A percentile compares a stretch with the other conserved stretches of the same genome.
Evolutionary conservation across 2,329 filamentous ascomycete species (phyloP).

Genomic region (Coniochaeta sp.): DNA sequence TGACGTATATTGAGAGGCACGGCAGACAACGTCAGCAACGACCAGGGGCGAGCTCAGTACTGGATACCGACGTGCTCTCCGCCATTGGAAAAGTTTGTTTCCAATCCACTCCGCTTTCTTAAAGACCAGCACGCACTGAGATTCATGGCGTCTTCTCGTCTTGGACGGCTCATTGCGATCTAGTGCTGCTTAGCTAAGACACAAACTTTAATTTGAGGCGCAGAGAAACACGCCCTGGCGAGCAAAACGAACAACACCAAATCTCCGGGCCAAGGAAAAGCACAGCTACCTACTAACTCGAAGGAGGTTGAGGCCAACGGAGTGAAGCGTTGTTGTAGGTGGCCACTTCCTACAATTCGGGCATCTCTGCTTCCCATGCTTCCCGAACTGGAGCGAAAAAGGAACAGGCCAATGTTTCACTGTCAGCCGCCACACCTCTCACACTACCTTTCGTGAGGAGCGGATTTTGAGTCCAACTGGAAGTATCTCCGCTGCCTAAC

Average conservation of each 20-base stretch:
- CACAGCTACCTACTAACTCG: neutral
- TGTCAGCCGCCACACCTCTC: too few species aligned
- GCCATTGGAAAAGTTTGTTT: neutral
- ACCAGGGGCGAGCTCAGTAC: neutral
- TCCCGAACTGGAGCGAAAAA: slow-evolving; percentile 6
- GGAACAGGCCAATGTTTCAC: slow-evolving; percentile 14
- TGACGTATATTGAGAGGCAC: neutral
- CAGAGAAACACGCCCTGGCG: neutral
- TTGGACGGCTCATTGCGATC: too few species aligned
- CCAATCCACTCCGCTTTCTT: too few species aligned
- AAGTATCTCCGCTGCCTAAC: too few species aligned
- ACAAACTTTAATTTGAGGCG: neutral
- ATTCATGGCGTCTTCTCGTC: too few species aligned
- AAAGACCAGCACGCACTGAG: too few species aligned
- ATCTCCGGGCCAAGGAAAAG: neutral
- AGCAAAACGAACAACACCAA: neutral
- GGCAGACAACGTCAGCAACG: neutral
- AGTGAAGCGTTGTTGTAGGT: neutral
- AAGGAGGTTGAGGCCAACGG: neutral
- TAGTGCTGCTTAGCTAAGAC: neutral
- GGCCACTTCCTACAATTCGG: neutral
- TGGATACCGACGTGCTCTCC: neutral
- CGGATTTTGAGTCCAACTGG: too few species aligned
- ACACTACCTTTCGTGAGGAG: too few species aligned
- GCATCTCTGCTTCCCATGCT: neutral